Evolutionary conservation across 176 grass and related monocot species (phyloP), one percentile per base, ranked within the genome.

Genomic region (Dactylis glomerata): DNA sequence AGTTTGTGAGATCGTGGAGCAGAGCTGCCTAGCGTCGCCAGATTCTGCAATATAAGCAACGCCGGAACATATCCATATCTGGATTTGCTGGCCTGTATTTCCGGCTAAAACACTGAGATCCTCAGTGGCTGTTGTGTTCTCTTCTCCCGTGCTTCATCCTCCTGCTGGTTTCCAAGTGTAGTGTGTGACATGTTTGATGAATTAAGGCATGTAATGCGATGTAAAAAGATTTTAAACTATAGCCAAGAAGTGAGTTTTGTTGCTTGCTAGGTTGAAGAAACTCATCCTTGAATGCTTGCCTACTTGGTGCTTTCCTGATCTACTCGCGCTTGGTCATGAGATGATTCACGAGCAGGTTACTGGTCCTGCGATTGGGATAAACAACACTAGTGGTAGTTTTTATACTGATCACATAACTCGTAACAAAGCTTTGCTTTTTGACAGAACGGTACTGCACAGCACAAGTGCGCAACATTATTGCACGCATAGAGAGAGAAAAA

Each of bases 1-100:
- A 84, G 85, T 95, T 56, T 91, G 89, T 0, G 91, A 90, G 79
- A 91, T 95, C 26, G 92, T 95, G 81, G 95, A 98, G 87, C 95
- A 98, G 85, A 95, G 95, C 89, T 95, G 95, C 95, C 81, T 98
- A 85, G 10, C 27, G 31, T 36, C 1, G 3, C 80, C 55, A 80
- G 75, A 67, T 55, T 47, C 70, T 67, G 82, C 67, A 78, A 77
- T 69, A 90, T 67, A 88, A 92, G 81, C 84, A 40, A 80, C 12
- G 8, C 75, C 4, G 68, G 24, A 84, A 52, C 56, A 80, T 78
- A 77, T 70, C 38, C 52, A 73, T 78, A 67, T 92, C 85, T 71
- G 24, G 33, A 79, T 85, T 87, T 40, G 31, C 62, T 2, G 3
- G 44, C 68, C 62, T 83, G 80, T 93, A 45, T 77, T 56, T 46